Evolutionary conservation across 164 flowering plant species (phyloP).

Genomic region (Cinnamomum micranthum): DNA sequence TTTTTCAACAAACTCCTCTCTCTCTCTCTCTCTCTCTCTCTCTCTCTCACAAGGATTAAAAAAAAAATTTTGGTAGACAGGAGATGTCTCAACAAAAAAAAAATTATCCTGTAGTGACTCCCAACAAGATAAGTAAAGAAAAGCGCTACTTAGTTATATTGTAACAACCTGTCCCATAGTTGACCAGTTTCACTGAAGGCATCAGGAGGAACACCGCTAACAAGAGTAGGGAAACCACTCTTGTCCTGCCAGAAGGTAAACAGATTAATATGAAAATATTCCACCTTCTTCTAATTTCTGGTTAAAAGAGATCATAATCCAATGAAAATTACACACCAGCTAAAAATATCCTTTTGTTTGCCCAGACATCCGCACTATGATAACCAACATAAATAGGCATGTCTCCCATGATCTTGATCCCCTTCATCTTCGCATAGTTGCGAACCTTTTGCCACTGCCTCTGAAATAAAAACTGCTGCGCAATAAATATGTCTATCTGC

Average conservation of each 20-base stretch:
- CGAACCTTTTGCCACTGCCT: constrained; percentile 95
- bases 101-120: background rate
- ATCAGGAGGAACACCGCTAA: constrained; percentile 99
- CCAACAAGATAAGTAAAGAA: background rate
- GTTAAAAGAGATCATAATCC: background rate
- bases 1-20: no score
- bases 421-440: constrained; percentile 64
- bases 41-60: background rate
- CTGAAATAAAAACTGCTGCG: constrained; percentile 92
- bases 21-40: no score
- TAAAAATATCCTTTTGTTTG: constrained; percentile 79
- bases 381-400: constrained; percentile 99
- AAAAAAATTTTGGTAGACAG: background rate
- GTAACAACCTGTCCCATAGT: constrained; percentile 84
- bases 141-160: background rate
- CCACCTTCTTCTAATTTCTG: background rate
- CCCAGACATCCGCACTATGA: constrained; percentile 99
- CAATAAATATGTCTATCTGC: constrained; percentile 79
- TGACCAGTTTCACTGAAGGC: constrained; percentile 99
- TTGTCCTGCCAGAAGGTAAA: constrained; percentile 46
- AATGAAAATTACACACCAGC: constrained; percentile 51
- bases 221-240: constrained; percentile 80
- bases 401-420: constrained; percentile 92
- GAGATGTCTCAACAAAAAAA: background rate
- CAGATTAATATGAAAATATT: background rate